These are phyloP conservation scores for Alopecurus myosuroides DNA, from an alignment of 176 grass and related monocot species.

Conservation along the genomic window DNA sequence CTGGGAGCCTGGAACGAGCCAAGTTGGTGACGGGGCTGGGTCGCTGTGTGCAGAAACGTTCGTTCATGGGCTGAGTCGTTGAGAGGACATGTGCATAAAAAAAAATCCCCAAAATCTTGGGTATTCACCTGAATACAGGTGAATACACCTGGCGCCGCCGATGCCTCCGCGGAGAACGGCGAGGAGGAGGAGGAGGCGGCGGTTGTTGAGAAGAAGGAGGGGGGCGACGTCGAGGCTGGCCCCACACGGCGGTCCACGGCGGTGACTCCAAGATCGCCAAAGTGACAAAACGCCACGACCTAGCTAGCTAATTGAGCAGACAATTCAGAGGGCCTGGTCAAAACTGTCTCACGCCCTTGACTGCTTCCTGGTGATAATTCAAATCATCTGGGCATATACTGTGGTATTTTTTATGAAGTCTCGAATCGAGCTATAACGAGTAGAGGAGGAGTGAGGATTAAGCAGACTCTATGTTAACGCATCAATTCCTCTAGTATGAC, in stretches of 20 bases:
- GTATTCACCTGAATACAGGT: too few relatives aligned
- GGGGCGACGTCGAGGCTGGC: constrained; percentile 48
- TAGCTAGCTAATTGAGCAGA: background rate
- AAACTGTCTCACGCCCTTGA: background rate
- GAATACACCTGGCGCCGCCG: too few relatives aligned
- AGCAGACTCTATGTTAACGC: background rate
- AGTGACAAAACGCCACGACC: constrained; percentile 17
- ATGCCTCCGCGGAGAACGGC: constrained; percentile 29
- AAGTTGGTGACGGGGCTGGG: too few relatives aligned
- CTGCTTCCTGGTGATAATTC: constrained; percentile 9
- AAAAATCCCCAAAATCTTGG: too few relatives aligned
- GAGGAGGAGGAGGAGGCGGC: constrained; percentile 1
- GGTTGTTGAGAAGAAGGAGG: constrained; percentile 76
- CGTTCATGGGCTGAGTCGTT: too few relatives aligned
- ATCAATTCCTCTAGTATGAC: background rate
- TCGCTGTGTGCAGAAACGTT: too few relatives aligned
- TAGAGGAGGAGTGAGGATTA: constrained; percentile 13
- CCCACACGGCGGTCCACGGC: constrained; percentile 38
- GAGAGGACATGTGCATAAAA: too few relatives aligned
- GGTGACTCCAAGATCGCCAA: constrained; percentile 30
- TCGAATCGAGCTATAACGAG: background rate
- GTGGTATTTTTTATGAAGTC: background rate
- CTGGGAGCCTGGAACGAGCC: too few relatives aligned
- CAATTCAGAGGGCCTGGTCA: constrained; percentile 16
- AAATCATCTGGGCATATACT: background rate